Evolutionary conservation across 768 basidiomycete species (phyloP).

Genomic region (Daedaleopsis sinensis): DNA sequence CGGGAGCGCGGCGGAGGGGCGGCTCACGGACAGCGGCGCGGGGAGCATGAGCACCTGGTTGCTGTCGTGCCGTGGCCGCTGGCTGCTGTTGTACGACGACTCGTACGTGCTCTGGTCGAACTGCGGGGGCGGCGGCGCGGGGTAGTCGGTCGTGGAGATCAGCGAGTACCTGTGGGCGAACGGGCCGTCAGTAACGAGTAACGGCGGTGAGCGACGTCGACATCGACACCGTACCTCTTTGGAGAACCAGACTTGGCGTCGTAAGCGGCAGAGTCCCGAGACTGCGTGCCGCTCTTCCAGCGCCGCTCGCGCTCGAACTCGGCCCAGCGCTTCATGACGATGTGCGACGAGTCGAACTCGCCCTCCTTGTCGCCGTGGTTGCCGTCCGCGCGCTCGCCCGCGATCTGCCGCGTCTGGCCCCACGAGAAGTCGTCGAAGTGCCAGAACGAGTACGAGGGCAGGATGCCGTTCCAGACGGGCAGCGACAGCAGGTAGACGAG

Average conservation of each 20-base stretch:
- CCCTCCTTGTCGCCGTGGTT: conserved; percentile 93
- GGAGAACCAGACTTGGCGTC: conserved; percentile 50
- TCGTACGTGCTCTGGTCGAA: conserved; percentile 67
- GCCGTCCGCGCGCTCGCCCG: conserved; percentile 64
- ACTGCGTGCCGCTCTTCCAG: conserved; percentile 87
- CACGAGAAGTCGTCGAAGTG: conserved; percentile 99
- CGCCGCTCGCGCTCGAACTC: conserved; percentile 96
- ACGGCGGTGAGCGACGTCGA: too few species aligned
- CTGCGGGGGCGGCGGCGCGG: conserved; percentile 54
- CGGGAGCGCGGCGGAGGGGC: conserved; percentile 42
- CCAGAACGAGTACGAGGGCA: conserved; percentile 98
- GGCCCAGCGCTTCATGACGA: conserved; percentile 99
- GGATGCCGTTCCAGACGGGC: conserved; percentile 95
- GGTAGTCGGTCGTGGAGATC: conserved; percentile 71
- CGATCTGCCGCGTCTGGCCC: conserved; percentile 89
- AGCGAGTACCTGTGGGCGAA: conserved; percentile 69
- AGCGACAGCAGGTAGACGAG: conserved; percentile 88
- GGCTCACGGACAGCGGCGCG: conserved; percentile 67
- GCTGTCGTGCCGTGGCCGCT: conserved; percentile 68
- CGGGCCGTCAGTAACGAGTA: conserved; percentile 27
- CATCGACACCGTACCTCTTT: conserved; percentile 68
- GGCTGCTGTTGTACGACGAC: conserved; percentile 44
- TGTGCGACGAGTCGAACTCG: conserved; percentile 94
- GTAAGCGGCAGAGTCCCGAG: conserved; percentile 75
- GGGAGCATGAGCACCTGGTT: conserved; percentile 74